Evolutionary conservation across 768 basidiomycete genomes (phyloP).

Genomic region (Russula foetens): DNA sequence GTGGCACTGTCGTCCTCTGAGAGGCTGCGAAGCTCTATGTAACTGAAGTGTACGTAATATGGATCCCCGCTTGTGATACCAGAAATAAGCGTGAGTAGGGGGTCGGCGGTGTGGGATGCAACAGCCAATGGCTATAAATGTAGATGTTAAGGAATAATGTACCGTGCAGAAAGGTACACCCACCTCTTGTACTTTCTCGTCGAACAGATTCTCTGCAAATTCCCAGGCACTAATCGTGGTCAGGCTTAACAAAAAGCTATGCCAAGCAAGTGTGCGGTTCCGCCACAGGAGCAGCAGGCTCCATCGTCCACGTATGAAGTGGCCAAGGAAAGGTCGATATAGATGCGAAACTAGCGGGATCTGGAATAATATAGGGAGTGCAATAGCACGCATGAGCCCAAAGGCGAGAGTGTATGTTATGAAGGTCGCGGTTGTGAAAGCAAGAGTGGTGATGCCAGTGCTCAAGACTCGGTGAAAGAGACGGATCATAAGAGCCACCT

Average conservation of each 20-base stretch:
- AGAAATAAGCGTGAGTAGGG: slow-evolving; percentile 50
- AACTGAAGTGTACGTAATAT: slow-evolving; percentile 57
- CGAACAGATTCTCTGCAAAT: slow-evolving; percentile 50
- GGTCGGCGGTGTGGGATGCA: slow-evolving; percentile 39
- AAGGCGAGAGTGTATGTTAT: slow-evolving; percentile 38
- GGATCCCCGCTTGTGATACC: slow-evolving; percentile 49
- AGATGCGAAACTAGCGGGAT: slow-evolving; percentile 44
- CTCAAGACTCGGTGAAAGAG: slow-evolving; percentile 8
- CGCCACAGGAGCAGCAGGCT: slow-evolving; percentile 42
- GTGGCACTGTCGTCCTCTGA: slow-evolving; percentile 36
- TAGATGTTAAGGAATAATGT: neutral
- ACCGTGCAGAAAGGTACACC: slow-evolving; percentile 6
- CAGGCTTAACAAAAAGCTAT: slow-evolving; percentile 43
- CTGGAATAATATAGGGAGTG: slow-evolving; percentile 46
- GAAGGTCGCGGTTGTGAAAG: slow-evolving; percentile 18
- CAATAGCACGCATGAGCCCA: slow-evolving; percentile 35
- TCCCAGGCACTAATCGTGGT: slow-evolving; percentile 57
- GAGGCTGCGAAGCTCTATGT: slow-evolving; percentile 49
- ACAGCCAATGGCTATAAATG: slow-evolving; percentile 39
- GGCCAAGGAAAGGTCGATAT: slow-evolving; percentile 53
- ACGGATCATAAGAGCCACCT: slow-evolving; percentile 19
- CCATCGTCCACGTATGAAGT: slow-evolving; percentile 53
- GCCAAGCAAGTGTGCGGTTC: slow-evolving; percentile 37
- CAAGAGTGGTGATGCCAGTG: neutral
- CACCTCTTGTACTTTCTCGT: slow-evolving; percentile 51